Base-by-base conservation (phyloP, 805 yeast genomes). In the Saturnispora dispora region DNA sequence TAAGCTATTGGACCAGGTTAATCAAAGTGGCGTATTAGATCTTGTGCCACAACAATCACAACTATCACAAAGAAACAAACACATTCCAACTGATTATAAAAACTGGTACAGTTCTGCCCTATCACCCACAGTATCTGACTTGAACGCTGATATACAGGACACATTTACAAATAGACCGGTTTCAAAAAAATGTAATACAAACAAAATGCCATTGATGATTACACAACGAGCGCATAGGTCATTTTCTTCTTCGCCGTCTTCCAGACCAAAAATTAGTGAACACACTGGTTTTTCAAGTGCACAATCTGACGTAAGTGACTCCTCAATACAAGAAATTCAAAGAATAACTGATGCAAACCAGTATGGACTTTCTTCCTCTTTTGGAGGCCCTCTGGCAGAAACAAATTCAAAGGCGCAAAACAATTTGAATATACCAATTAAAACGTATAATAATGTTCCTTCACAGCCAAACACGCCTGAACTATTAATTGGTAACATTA, bases 401-500 rank as follows among this genome's bases (percentile, higher is more conserved):
- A 5, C 23, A 18, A 37, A 37, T 10, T 18, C 20, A 18, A 18
- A 37, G 13, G 41, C 41, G 15, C 23, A 10, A 30, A 47, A 35
- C n/a, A 43, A 36, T n/a, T 32, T 48, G 25, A 17, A n/a, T 11
- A 42, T 48, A 7, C 51, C 51, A 5, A 43, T 48, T 9, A 48
- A 48, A 35, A 22, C 42, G 7, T 48, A 48, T 17, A 20, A 36
- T n/a, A 37, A 17, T 33, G 25, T 20, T 20, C 45, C 50, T 3
- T 17, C 36, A 17, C 37, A 35, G 13, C 52, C 44, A 30, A 32
- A 37, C 3, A 56, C 58, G 33, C 57, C 60, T 4, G 57, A 65
- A 4, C 58, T 58, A 8, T 41, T 55, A n/a, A 60, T 68, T 60
- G 66, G 67, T 23, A 76, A 71, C 18, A 68, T 78, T 45, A 79